Evolutionary conservation across 2,329 filamentous ascomycete species (phyloP).

Genomic region (Cytospora piceae): DNA sequence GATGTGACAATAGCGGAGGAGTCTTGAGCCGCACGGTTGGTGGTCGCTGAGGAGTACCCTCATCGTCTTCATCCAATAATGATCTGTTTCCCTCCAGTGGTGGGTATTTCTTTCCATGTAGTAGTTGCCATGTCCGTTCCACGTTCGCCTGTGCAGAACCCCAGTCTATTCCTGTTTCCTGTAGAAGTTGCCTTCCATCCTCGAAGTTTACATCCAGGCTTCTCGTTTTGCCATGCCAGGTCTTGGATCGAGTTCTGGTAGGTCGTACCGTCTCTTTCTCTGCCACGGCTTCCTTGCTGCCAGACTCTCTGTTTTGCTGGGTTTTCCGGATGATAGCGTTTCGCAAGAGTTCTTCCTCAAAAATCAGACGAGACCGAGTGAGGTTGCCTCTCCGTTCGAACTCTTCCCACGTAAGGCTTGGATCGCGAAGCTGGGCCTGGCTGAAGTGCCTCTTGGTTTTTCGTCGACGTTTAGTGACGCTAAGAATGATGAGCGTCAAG

Average conservation of each 20-base stretch:
- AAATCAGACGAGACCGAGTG: constrained; percentile 31
- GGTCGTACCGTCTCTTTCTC: neutral
- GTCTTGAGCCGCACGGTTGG: constrained; percentile 24
- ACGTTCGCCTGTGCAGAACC: constrained; percentile 21
- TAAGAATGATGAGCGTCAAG: constrained; percentile 10
- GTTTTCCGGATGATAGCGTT: constrained; percentile 33
- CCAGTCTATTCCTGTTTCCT: constrained; percentile 14
- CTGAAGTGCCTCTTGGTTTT: constrained; percentile 19
- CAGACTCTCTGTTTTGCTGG: constrained; percentile 33
- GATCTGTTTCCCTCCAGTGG: neutral
- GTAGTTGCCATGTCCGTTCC: constrained; percentile 20
- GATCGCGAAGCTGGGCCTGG: constrained; percentile 31
- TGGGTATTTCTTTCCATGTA: constrained; percentile 17
- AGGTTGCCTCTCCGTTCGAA: constrained; percentile 30
- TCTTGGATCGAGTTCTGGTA: constrained; percentile 14
- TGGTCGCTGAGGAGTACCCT: neutral
- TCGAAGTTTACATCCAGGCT: neutral
- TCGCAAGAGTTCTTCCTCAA: constrained; percentile 34
- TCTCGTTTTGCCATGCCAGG: constrained; percentile 18
- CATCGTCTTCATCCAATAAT: neutral
- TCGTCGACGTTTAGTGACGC: constrained; percentile 27
- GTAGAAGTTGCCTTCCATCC: neutral
- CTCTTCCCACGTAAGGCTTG: constrained; percentile 34
- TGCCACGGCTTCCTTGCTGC: neutral
- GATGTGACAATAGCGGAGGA: constrained; percentile 27